Evolutionary conservation across 805 yeast genomes (phyloP).

Genomic region (Candida alai): DNA sequence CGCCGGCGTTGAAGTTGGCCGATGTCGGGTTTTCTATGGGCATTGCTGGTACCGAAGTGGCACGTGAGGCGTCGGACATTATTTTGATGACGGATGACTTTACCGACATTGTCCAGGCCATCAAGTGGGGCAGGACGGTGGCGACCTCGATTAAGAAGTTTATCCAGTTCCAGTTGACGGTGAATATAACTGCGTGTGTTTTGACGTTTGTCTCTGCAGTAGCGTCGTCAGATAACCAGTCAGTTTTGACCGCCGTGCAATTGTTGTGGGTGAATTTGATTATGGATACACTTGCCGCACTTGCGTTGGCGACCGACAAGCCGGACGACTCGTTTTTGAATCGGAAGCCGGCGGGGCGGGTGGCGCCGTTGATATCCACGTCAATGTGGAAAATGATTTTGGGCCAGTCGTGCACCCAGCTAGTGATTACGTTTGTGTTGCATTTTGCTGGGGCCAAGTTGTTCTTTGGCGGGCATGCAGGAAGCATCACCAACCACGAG

Average conservation of each 20-base stretch:
- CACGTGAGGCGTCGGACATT: slow-evolving; percentile 94
- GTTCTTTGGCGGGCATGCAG: slow-evolving; percentile 29
- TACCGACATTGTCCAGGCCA: slow-evolving; percentile 90
- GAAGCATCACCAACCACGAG: slow-evolving; percentile 37
- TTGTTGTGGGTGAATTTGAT: slow-evolving; percentile 95
- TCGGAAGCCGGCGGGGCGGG: slow-evolving; percentile 80
- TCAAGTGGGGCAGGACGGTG: slow-evolving; percentile 98
- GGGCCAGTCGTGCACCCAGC: slow-evolving; percentile 79
- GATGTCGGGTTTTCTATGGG: slow-evolving; percentile 99
- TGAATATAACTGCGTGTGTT: slow-evolving; percentile 92
- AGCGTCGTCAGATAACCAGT: slow-evolving; percentile 68
- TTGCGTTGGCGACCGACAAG: slow-evolving; percentile 96
- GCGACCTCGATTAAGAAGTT: slow-evolving; percentile 91
- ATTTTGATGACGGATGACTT: slow-evolving; percentile 93
- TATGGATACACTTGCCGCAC: slow-evolving; percentile 97
- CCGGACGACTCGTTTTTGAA: slow-evolving; percentile 81
- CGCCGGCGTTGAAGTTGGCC: slow-evolving; percentile 93
- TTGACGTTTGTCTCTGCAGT: slow-evolving; percentile 93
- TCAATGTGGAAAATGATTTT: slow-evolving; percentile 99
- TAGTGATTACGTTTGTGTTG: slow-evolving; percentile 70
- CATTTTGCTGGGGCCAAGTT: slow-evolving; percentile 76
- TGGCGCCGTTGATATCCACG: slow-evolving; percentile 72
- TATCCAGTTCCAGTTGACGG: slow-evolving; percentile 94
- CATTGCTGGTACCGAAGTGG: slow-evolving; percentile 96
- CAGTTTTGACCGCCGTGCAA: slow-evolving; percentile 96